phyloP scores from a whole-genome alignment of 495 filamentous ascomycete species.

The Apiosordaria backusii region DNA sequence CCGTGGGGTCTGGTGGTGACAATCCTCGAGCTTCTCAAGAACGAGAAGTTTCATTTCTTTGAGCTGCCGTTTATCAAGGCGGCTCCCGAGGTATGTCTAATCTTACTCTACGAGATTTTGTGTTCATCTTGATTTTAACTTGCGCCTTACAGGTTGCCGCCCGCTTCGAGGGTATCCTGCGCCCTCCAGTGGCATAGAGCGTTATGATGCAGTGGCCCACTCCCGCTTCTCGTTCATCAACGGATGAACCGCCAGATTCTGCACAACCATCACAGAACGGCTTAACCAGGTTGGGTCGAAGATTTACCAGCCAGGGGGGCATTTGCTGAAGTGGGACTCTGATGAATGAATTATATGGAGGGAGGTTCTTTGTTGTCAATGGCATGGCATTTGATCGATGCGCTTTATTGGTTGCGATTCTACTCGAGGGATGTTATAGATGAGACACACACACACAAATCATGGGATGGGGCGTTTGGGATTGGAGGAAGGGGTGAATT shows the following conservation, averaged over 20 bases:
- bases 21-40: conserved; percentile 85
- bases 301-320: not conserved
- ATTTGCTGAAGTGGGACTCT: too few relatives aligned
- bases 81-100: conserved; percentile 66
- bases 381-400: not conserved
- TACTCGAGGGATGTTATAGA: not conserved
- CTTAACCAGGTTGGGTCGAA: not conserved
- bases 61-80: conserved; percentile 87
- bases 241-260: not conserved
- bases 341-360: too few relatives aligned
- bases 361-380: not conserved
- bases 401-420: not conserved
- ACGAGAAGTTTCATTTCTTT: conserved; percentile 84
- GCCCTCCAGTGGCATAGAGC: not conserved
- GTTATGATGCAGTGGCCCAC: not conserved
- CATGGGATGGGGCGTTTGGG: not conserved
- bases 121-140: conserved; percentile 19
- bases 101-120: conserved; percentile 10
- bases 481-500: not conserved
- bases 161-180: conserved; percentile 25
- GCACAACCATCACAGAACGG: not conserved
- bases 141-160: conserved; percentile 36
- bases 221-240: not conserved
- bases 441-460: not conserved
- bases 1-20: conserved; percentile 95